Evolutionary conservation across 371 early-diverging fungal genomes (phyloP).

Genomic region (Smittium culicis): DNA sequence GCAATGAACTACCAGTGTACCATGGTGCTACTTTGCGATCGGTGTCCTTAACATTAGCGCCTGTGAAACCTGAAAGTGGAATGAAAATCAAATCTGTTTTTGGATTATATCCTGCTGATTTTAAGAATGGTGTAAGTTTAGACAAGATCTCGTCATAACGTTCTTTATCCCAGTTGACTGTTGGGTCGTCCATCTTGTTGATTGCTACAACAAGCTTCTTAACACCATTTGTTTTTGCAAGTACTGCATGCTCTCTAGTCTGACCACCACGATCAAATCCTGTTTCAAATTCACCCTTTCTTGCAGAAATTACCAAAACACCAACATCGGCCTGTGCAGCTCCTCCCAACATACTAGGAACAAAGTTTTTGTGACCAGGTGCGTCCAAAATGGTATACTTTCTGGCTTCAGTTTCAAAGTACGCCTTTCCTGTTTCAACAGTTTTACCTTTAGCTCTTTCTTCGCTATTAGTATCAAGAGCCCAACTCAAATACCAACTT

Average conservation of each 20-base stretch:
- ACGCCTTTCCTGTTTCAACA: constrained; percentile 93
- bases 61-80: constrained; percentile 92
- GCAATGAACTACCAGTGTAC: constrained; percentile 85
- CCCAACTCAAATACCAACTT: constrained; percentile 97
- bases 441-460: constrained; percentile 98
- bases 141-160: constrained; percentile 77
- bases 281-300: constrained; percentile 99
- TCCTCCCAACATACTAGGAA: constrained; percentile 97
- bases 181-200: constrained; percentile 99
- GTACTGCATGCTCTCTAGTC: constrained; percentile 95
- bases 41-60: constrained; percentile 72
- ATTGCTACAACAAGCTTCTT: constrained; percentile 79
- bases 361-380: constrained; percentile 99
- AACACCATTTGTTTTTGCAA: constrained; percentile 95
- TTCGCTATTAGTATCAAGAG: constrained; percentile 87
- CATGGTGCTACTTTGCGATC: constrained; percentile 62
- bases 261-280: constrained; percentile 99
- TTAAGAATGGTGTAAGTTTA: constrained; percentile 82
- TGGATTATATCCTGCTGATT: constrained; percentile 77
- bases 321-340: constrained; percentile 96
- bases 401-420: constrained; percentile 89
- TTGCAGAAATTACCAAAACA: constrained; percentile 94
- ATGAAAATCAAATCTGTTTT: constrained; percentile 77
- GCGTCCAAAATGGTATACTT: constrained; percentile 95
- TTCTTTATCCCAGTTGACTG: constrained; percentile 83